phyloP scores from a whole-genome alignment of 2,329 filamentous ascomycete genomes.

The Fusarium beomiforme region DNA sequence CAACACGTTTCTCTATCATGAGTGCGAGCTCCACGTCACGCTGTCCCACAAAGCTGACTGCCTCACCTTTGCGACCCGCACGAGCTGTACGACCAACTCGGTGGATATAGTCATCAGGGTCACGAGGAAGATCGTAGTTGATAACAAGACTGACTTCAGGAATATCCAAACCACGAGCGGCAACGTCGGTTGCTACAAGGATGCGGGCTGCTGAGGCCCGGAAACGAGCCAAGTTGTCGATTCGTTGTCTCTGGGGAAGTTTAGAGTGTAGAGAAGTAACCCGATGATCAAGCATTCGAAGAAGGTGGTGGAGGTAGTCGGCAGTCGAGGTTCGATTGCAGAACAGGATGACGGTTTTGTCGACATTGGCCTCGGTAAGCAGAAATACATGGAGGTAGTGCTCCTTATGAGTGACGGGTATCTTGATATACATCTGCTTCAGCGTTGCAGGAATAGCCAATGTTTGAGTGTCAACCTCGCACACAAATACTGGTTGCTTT shows the following conservation, averaged over 20 bases:
- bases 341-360: slow-evolving; percentile 89
- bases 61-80: slow-evolving; percentile 84
- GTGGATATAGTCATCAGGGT: slow-evolving; percentile 97
- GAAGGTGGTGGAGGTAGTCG: slow-evolving; percentile 86
- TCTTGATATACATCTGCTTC: slow-evolving; percentile 84
- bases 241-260: slow-evolving; percentile 84
- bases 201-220: slow-evolving; percentile 88
- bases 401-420: slow-evolving; percentile 92
- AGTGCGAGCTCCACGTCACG: slow-evolving; percentile 91
- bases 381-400: slow-evolving; percentile 94
- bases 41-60: slow-evolving; percentile 90
- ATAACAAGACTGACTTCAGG: slow-evolving; percentile 89
- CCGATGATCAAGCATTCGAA: slow-evolving; percentile 86
- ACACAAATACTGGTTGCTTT: slow-evolving; percentile 84
- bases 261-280: slow-evolving; percentile 92
- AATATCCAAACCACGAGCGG: slow-evolving; percentile 93
- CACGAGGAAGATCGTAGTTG: slow-evolving; percentile 96
- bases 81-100: slow-evolving; percentile 94
- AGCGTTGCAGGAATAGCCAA: slow-evolving; percentile 84
- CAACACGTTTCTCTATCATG: slow-evolving; percentile 87
- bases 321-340: slow-evolving; percentile 92
- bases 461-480: slow-evolving; percentile 81
- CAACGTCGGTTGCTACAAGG: slow-evolving; percentile 94
- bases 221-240: slow-evolving; percentile 90
- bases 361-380: slow-evolving; percentile 77